Conservation (phyloP, 2,329 filamentous ascomycete genomes). For the Aureobasidium pullulans region DNA sequence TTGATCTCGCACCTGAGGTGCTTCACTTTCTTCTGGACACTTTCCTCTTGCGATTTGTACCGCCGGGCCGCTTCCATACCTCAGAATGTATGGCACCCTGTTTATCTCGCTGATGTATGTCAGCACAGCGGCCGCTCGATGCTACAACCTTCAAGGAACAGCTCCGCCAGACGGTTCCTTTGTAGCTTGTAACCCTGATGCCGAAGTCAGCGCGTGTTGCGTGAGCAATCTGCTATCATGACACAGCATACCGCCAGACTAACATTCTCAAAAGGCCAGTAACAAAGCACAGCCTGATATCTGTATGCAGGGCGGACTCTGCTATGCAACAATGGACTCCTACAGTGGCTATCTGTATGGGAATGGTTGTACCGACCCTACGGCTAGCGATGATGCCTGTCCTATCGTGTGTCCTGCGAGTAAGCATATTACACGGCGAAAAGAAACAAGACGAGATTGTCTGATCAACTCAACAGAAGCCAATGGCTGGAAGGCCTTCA, state of each 20-base stretch:
- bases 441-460: not conserved
- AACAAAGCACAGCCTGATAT: slow-evolving; percentile 5
- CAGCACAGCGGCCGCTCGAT: not conserved
- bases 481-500: not conserved
- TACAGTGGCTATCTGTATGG: slow-evolving; percentile 8
- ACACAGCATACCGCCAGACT: not conserved
- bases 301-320: slow-evolving; percentile 2
- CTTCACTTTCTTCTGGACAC: too few species aligned
- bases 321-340: not conserved
- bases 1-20: too few species aligned
- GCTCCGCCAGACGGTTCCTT: not conserved
- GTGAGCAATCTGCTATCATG: not conserved
- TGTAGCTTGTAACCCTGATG: not conserved
- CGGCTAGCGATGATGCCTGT: not conserved
- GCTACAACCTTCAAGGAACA: not conserved
- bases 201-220: slow-evolving; percentile 3
- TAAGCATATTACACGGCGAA: not conserved
- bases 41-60: too few species aligned
- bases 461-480: not conserved
- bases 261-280: not conserved
- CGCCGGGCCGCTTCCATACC: too few species aligned
- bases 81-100: not conserved
- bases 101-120: not conserved
- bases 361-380: slow-evolving; percentile 4
- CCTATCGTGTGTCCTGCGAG: not conserved